Evolutionary conservation across 2,329 filamentous ascomycete species (phyloP).

Genomic region (Clarireedia sp.): DNA sequence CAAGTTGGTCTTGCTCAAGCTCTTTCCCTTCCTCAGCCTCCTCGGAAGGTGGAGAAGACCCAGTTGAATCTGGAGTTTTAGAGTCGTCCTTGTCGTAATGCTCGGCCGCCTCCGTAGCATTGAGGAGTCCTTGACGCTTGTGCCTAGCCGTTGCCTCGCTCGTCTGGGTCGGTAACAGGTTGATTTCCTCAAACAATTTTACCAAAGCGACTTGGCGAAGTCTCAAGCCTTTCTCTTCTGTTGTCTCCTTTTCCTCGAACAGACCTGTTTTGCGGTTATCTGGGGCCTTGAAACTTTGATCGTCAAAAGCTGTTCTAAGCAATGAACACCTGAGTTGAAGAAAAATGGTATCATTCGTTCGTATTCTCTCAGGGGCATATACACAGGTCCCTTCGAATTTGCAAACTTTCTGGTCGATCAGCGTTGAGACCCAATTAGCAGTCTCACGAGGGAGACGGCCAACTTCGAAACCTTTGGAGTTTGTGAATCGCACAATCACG

Average conservation of each 20-base stretch:
- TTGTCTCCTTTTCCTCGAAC: slow-evolving; percentile 79
- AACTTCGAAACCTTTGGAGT: slow-evolving; percentile 68
- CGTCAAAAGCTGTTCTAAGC: slow-evolving; percentile 65
- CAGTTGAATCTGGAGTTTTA: slow-evolving; percentile 26
- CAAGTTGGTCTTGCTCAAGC: slow-evolving; percentile 90
- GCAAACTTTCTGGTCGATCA: slow-evolving; percentile 87
- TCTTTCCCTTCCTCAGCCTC: slow-evolving; percentile 77
- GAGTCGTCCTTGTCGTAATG: slow-evolving; percentile 54
- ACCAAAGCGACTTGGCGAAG: slow-evolving; percentile 82
- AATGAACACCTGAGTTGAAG: slow-evolving; percentile 77
- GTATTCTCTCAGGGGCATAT: slow-evolving; percentile 74
- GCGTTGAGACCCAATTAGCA: slow-evolving; percentile 82
- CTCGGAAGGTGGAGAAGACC: slow-evolving; percentile 44
- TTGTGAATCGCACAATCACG: slow-evolving; percentile 87
- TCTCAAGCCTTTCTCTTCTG: slow-evolving; percentile 75
- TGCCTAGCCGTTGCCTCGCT: slow-evolving; percentile 69
- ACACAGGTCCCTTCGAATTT: slow-evolving; percentile 82
- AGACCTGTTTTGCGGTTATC: slow-evolving; percentile 65
- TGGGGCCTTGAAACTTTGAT: slow-evolving; percentile 50
- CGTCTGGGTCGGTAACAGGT: slow-evolving; percentile 65
- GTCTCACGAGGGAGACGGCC: slow-evolving; percentile 80
- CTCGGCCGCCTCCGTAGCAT: slow-evolving; percentile 83
- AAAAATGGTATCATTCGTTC: slow-evolving; percentile 92
- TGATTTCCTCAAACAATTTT: slow-evolving; percentile 82
- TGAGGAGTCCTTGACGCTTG: slow-evolving; percentile 74